Percentiles rank a stretch among this genome's conserved stretches.
These are phyloP conservation scores for Cicer judaicum DNA, from an alignment of 306 rosid species.

Conservation along the genomic window DNA sequence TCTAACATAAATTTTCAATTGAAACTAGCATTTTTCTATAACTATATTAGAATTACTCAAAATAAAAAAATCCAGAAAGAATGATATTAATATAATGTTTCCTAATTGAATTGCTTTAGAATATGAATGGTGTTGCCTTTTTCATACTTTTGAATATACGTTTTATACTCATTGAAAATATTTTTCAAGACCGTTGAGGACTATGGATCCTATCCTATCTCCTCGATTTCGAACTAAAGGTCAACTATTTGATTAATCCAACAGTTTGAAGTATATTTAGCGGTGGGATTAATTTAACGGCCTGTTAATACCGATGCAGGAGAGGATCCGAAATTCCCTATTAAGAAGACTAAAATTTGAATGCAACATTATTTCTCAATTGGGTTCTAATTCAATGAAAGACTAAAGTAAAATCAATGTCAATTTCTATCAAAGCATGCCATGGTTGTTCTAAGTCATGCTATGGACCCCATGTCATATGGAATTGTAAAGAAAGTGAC, in stretches of 20 bases:
- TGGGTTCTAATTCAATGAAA: background rate
- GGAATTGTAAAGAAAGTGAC: slow-evolving; percentile 15
- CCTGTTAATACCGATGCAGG: too few relatives aligned
- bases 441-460: background rate
- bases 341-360: background rate
- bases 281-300: background rate
- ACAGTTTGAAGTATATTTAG: background rate
- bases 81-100: background rate
- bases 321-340: too few relatives aligned
- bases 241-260: background rate
- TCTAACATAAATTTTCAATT: slow-evolving; percentile 2
- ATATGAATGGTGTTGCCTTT: background rate
- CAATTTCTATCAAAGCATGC: slow-evolving; percentile 15
- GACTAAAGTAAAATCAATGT: background rate
- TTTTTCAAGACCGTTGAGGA: background rate
- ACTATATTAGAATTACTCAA: background rate
- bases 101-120: slow-evolving; percentile 26
- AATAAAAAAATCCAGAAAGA: background rate
- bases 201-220: background rate
- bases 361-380: background rate
- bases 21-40: background rate
- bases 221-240: background rate
- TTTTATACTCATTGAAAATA: background rate
- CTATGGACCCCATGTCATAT: slow-evolving; percentile 25
- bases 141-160: slow-evolving; percentile 7